Conservation (phyloP, 768 basidiomycete genomes). For the Hericium alpestre region DNA sequence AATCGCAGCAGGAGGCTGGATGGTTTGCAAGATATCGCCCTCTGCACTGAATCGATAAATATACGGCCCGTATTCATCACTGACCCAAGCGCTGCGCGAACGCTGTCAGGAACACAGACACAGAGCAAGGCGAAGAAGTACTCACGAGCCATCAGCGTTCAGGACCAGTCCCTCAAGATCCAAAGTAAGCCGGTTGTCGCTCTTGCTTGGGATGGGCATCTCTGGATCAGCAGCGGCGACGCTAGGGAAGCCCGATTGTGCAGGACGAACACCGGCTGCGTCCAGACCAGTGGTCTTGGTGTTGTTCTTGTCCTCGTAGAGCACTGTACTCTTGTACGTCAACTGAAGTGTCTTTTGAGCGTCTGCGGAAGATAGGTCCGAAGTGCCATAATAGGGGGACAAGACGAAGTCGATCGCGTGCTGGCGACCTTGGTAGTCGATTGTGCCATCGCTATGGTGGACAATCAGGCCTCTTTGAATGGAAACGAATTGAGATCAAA, state of each 20-base stretch:
- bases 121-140: background rate
- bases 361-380: conserved; percentile 34
- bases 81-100: conserved; percentile 43
- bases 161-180: conserved; percentile 53
- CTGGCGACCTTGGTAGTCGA: conserved; percentile 56
- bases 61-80: conserved; percentile 63
- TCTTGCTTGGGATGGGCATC: conserved; percentile 37
- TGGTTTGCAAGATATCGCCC: conserved; percentile 43
- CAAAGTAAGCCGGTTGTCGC: conserved; percentile 37
- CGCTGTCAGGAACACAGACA: background rate
- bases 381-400: conserved; percentile 39
- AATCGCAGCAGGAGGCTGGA: conserved; percentile 48
- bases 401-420: conserved; percentile 50
- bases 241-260: conserved; percentile 21
- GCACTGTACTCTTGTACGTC: conserved; percentile 37
- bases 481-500: background rate
- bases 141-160: conserved; percentile 48
- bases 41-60: conserved; percentile 42
- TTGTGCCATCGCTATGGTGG: conserved; percentile 33
- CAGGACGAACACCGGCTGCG: conserved; percentile 33
- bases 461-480: background rate
- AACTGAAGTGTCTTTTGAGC: conserved; percentile 44
- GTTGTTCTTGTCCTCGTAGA: conserved; percentile 37
- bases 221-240: conserved; percentile 29
- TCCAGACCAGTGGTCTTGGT: conserved; percentile 49